Percentiles rank a stretch among this genome's conserved stretches.
Evolutionary conservation across 768 basidiomycete species (phyloP).

Genomic region (Candolleomyces aberdarensis): DNA sequence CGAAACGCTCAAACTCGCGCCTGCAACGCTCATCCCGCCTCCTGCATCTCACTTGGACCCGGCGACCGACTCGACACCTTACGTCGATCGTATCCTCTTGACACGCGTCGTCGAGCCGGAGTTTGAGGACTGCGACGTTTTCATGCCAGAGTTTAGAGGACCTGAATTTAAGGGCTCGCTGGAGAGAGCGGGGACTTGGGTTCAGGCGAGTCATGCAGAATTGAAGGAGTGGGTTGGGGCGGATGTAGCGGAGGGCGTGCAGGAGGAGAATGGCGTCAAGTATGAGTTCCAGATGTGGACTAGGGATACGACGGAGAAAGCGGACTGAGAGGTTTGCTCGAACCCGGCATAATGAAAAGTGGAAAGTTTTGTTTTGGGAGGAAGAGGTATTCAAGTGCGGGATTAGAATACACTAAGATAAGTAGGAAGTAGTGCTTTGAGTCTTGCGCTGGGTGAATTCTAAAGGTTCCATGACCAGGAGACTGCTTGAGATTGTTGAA

Average conservation of each 20-base stretch:
- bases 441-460: background rate
- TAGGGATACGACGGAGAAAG: constrained; percentile 16
- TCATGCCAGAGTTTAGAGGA: constrained; percentile 70
- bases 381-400: background rate
- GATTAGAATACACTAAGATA: background rate
- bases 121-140: constrained; percentile 78
- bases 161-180: constrained; percentile 29
- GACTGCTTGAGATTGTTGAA: background rate
- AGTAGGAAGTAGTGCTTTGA: background rate
- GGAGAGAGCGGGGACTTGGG: constrained; percentile 44
- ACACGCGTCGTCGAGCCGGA: constrained; percentile 76
- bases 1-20: constrained; percentile 48
- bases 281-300: constrained; percentile 99
- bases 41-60: constrained; percentile 14
- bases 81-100: constrained; percentile 81
- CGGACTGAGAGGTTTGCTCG: background rate
- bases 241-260: constrained; percentile 69
- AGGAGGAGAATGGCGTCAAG: constrained; percentile 77
- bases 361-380: background rate
- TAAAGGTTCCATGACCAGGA: background rate
- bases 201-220: constrained; percentile 53
- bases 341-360: background rate
- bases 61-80: constrained; percentile 19
- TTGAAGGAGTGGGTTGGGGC: constrained; percentile 79
- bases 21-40: constrained; percentile 12